Evolutionary conservation across 1,139 yeast species (phyloP).

Genomic region (Suhomyces atakaporum): DNA sequence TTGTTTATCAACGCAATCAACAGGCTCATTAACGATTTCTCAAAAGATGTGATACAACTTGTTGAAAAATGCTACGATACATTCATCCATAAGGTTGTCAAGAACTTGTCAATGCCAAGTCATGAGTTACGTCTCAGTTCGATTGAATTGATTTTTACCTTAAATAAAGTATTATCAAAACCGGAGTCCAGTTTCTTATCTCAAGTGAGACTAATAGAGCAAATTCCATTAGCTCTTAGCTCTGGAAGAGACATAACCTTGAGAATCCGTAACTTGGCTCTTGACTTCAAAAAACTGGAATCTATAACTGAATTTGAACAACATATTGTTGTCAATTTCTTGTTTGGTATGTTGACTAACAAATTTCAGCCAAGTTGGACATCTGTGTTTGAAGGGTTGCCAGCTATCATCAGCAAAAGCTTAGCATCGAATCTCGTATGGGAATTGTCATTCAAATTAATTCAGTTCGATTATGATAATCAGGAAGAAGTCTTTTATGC

Average conservation of each 20-base stretch:
- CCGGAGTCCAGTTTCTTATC: slow-evolving; percentile 36
- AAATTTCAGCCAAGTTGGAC: slow-evolving; percentile 87
- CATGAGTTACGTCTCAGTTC: slow-evolving; percentile 50
- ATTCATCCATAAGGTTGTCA: slow-evolving; percentile 16
- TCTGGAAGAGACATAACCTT: slow-evolving; percentile 75
- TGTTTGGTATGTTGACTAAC: slow-evolving; percentile 74
- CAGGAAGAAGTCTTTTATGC: slow-evolving; percentile 19
- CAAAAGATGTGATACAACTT: background rate
- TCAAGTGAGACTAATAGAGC: slow-evolving; percentile 63
- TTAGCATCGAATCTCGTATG: slow-evolving; percentile 50
- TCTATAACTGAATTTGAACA: slow-evolving; percentile 36
- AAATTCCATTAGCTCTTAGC: slow-evolving; percentile 67
- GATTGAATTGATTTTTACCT: slow-evolving; percentile 38
- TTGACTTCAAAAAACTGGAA: slow-evolving; percentile 45
- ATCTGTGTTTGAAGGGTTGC: slow-evolving; percentile 64
- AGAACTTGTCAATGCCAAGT: slow-evolving; percentile 48
- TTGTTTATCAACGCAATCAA: slow-evolving; percentile 24
- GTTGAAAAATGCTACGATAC: slow-evolving; percentile 4
- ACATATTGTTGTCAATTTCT: slow-evolving; percentile 51
- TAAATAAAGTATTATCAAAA: slow-evolving; percentile 27
- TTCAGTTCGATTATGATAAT: slow-evolving; percentile 30
- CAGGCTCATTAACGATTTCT: slow-evolving; percentile 16
- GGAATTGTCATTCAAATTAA: slow-evolving; percentile 50
- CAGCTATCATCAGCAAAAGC: slow-evolving; percentile 46
- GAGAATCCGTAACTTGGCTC: slow-evolving; percentile 64